Conservation (phyloP, 495 filamentous ascomycete species). For the Lasiosphaeria hispida region DNA sequence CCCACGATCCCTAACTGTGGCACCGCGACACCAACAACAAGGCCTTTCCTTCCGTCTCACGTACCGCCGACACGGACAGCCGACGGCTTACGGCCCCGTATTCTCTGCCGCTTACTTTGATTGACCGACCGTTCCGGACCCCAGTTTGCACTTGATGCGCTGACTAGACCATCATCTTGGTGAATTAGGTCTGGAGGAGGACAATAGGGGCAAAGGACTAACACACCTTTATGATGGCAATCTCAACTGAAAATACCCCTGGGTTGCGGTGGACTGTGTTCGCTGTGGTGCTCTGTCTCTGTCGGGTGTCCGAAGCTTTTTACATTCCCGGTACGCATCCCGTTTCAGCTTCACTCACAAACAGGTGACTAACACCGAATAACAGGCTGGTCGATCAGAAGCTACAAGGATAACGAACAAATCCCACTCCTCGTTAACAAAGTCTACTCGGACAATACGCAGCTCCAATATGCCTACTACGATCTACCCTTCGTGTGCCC, state of each 20-base stretch:
- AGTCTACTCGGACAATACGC: slow-evolving; percentile 87
- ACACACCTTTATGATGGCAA: slow-evolving; percentile 2
- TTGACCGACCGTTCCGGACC: too few relatives aligned
- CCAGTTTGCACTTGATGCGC: too few relatives aligned
- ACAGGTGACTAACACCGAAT: slow-evolving; percentile 7
- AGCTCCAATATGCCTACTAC: slow-evolving; percentile 91
- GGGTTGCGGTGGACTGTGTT: slow-evolving; percentile 30
- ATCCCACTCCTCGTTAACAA: slow-evolving; percentile 94
- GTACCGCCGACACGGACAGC: too few relatives aligned
- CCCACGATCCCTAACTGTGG: neutral
- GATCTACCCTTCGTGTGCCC: slow-evolving; percentile 91
- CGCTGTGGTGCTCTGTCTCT: slow-evolving; percentile 31
- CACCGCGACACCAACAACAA: too few relatives aligned
- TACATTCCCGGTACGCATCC: slow-evolving; percentile 70
- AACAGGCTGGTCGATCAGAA: slow-evolving; percentile 72
- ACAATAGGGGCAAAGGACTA: neutral
- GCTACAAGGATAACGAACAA: slow-evolving; percentile 73
- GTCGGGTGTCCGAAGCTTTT: slow-evolving; percentile 55
- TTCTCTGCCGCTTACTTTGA: too few relatives aligned
- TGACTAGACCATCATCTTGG: too few relatives aligned
- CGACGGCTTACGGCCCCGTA: too few relatives aligned
- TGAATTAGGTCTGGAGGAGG: neutral
- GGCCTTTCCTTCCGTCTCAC: too few relatives aligned
- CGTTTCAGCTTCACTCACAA: neutral
- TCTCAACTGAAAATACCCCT: slow-evolving; percentile 13